Evolutionary conservation across 495 filamentous ascomycete species (phyloP).

Genomic region (Penicillium cinerascens): DNA sequence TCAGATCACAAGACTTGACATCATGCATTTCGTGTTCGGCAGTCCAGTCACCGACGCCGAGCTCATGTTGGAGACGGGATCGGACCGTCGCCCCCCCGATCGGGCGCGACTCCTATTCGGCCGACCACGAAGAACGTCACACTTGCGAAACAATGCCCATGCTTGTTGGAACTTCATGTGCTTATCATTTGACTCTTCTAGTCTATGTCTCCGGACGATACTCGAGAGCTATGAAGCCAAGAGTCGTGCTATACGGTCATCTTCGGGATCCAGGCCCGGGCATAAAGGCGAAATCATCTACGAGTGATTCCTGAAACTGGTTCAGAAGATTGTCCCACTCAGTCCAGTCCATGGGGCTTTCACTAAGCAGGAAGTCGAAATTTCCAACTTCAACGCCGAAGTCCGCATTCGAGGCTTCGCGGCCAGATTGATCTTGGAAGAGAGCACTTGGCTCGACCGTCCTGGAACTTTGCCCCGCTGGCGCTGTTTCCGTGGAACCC

Average conservation of each 20-base stretch:
- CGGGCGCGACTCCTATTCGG: background rate
- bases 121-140: background rate
- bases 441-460: background rate
- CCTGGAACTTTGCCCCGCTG: background rate
- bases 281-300: constrained; percentile 17
- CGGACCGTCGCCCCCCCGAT: constrained; percentile 11
- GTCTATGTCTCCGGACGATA: no score
- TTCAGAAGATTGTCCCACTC: constrained; percentile 35
- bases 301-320: constrained; percentile 25
- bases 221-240: background rate
- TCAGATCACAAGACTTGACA: no score
- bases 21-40: constrained; percentile 3
- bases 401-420: background rate
- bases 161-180: background rate
- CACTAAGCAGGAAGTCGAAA: constrained; percentile 13
- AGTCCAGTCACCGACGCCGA: constrained; percentile 16
- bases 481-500: background rate
- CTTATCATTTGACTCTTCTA: background rate
- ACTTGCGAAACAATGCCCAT: background rate
- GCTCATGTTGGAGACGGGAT: background rate
- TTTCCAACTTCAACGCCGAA: constrained; percentile 2
- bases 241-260: background rate
- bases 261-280: background rate
- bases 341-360: constrained; percentile 33
- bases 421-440: constrained; percentile 4